These are phyloP conservation scores for Lathyrus sativus DNA, from an alignment of 306 rosid species.

Conservation along the genomic window DNA sequence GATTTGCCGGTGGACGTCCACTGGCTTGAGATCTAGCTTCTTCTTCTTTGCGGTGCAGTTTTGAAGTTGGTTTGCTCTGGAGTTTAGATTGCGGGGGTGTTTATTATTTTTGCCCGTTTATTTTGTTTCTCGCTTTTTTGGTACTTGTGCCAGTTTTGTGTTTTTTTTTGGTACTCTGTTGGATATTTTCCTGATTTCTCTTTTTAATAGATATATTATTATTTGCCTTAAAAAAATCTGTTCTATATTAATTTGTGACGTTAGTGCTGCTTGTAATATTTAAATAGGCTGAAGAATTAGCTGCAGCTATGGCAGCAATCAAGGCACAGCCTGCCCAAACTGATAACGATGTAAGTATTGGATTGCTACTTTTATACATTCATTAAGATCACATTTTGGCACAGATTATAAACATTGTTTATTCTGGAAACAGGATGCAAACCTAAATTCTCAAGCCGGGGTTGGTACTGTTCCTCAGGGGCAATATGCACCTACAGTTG, in stretches of 20 bases:
- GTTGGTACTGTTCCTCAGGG: constrained; percentile 62
- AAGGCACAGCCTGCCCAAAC: constrained; percentile 68
- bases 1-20: too few species aligned
- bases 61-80: too few species aligned
- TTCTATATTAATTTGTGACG: constrained; percentile 6
- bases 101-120: too few species aligned
- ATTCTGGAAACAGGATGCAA: constrained; percentile 45
- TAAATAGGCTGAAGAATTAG: constrained; percentile 88
- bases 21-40: too few species aligned
- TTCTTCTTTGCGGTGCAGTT: too few species aligned
- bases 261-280: constrained; percentile 21
- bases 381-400: constrained; percentile 10
- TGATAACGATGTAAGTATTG: constrained; percentile 56
- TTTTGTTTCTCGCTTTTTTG: too few species aligned
- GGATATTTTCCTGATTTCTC: too few species aligned
- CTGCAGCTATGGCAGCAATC: constrained; percentile 81
- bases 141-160: too few species aligned
- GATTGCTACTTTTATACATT: constrained; percentile 11
- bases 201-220: too few species aligned
- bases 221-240: neutral
- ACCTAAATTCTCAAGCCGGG: constrained; percentile 69
- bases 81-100: too few species aligned
- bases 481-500: constrained; percentile 82
- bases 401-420: neutral
- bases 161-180: too few species aligned